These are phyloP conservation scores for Cryptosporidium sp. DNA, from an alignment of 169 alveolate species.

Conservation along the genomic window DNA sequence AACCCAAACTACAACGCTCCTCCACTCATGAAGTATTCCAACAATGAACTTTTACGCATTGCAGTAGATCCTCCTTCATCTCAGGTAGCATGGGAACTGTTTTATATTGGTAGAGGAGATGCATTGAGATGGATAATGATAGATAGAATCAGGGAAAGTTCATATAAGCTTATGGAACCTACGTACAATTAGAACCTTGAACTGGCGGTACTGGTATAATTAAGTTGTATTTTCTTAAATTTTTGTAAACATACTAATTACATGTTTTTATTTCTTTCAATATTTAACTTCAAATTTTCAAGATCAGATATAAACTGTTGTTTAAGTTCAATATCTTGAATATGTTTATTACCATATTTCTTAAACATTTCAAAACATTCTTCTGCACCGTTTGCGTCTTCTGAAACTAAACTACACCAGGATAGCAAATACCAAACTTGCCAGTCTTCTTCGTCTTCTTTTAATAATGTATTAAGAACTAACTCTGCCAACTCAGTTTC, in stretches of 20 bases:
- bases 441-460: constrained; percentile 74
- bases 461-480: constrained; percentile 17
- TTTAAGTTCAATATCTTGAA: constrained; percentile 38
- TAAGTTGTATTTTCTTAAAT: background rate
- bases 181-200: background rate
- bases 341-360: constrained; percentile 46
- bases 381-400: constrained; percentile 4
- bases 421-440: constrained; percentile 70
- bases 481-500: constrained; percentile 64
- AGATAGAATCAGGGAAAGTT: constrained; percentile 36
- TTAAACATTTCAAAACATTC: constrained; percentile 36
- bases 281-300: constrained; percentile 41
- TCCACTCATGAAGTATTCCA: constrained; percentile 64
- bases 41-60: constrained; percentile 43
- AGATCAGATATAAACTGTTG: constrained; percentile 29
- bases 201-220: background rate
- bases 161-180: constrained; percentile 58
- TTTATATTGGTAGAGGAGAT: constrained; percentile 67
- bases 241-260: background rate
- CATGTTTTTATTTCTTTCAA: background rate
- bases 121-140: constrained; percentile 75
- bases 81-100: constrained; percentile 70
- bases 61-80: constrained; percentile 72
- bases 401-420: constrained; percentile 55
- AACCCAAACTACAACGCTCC: constrained; percentile 68